These are phyloP conservation scores for Fusarium burgessii DNA, from an alignment of 2,329 filamentous ascomycete species.

Conservation along the genomic window DNA sequence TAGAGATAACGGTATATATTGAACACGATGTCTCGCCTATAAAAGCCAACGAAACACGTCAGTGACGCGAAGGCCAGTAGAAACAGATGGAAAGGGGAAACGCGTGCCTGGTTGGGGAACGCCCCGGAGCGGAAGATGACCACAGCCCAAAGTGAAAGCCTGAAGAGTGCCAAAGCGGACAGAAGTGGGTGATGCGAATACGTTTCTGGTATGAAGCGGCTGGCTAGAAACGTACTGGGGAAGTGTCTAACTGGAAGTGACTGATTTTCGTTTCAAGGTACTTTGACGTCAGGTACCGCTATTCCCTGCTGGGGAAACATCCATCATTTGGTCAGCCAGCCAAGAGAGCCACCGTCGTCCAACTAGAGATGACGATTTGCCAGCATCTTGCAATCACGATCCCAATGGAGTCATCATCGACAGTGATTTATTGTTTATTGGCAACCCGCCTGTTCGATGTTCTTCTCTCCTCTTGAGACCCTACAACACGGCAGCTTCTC, in stretches of 20 bases:
- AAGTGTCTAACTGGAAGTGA: slow-evolving; percentile 36
- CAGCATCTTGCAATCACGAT: slow-evolving; percentile 30
- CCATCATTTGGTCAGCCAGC: slow-evolving; percentile 25
- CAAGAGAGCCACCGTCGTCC: slow-evolving; percentile 7
- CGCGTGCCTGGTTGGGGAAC: slow-evolving; percentile 40
- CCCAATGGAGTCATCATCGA: slow-evolving; percentile 26
- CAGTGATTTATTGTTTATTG: slow-evolving; percentile 13
- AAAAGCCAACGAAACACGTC: slow-evolving; percentile 9
- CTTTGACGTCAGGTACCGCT: slow-evolving; percentile 31
- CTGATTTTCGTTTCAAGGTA: slow-evolving; percentile 41
- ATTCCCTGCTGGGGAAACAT: slow-evolving; percentile 27
- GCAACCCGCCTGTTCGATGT: slow-evolving; percentile 1
- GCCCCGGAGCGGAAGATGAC: slow-evolving; percentile 20
- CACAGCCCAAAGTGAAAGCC: slow-evolving; percentile 40
- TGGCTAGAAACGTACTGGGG: slow-evolving; percentile 42
- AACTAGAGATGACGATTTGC: slow-evolving; percentile 17
- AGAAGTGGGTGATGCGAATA: slow-evolving; percentile 44
- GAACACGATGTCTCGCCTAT: not conserved
- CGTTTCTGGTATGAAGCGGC: slow-evolving; percentile 44
- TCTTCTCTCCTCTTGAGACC: slow-evolving; percentile 1
- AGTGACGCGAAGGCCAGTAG: slow-evolving; percentile 25
- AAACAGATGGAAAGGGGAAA: slow-evolving; percentile 34
- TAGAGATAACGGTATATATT: slow-evolving; percentile 16
- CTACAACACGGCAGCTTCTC: slow-evolving; percentile 3
- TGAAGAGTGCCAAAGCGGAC: slow-evolving; percentile 43